Base-by-base conservation (phyloP, 208 protist species). In the Acanthamoeba royreba region DNA sequence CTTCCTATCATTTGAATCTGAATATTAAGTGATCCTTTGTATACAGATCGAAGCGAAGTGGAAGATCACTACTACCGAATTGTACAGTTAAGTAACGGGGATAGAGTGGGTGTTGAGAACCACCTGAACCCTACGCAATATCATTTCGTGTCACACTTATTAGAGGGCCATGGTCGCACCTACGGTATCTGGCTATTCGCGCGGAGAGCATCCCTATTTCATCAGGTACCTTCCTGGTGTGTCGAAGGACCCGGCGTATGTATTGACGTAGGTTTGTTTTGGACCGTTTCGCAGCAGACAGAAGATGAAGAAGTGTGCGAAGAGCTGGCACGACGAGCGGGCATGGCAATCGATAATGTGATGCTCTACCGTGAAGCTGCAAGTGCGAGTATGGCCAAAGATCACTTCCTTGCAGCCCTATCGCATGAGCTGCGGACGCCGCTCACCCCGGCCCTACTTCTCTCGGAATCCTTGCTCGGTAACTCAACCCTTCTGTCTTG, bases 181-280 rank as follows among this genome's bases (percentile, higher is more conserved):
- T 89, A 66, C n/a, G 83, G 83, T n/a, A 89, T 33, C 2, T 89
- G 83, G 83, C 47, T 89, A 31, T 89, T 89, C 66, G 35, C 83
- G 11, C 55, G 35, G 49, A 31, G 42, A 17, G 46, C 52, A 42
- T 19, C 22, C 9, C 47, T 33, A 33, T n/a, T 15, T 22, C 69
- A 42, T 17, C 8, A n/a, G n/a, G n/a, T n/a, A n/a, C n/a, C n/a
- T n/a, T n/a, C 46, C 7, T 88, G 81, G 81, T 1, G 53, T 35
- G 53, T 88, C 42, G 33, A 5, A 4, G 38, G 33, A n/a, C 8
- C 31, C 63, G 22, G 35, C 1, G 13, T 74, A 1, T 38, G 4
- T 17, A 9, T 55, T 55, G 49, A 19, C 49, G 19, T 19, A 19
- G 49, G 53, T 38, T 2, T n/a, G n/a, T n/a, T n/a, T n/a, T n/a